Conservation (phyloP, 208 protist species). For the Herpetomonas muscarum region DNA sequence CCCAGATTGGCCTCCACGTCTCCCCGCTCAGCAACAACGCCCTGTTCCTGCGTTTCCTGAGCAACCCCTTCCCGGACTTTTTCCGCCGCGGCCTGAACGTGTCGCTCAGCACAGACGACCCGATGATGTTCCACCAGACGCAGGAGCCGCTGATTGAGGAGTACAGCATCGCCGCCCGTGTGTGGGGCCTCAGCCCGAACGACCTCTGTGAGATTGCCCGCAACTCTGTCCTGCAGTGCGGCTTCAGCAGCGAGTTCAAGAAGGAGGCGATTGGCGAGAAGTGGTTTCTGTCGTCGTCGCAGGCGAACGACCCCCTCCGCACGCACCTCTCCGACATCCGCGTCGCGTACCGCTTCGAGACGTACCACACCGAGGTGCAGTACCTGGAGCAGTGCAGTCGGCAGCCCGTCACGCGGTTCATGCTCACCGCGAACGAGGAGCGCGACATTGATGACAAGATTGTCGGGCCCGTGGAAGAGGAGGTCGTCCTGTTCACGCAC, state of each 20-base stretch:
- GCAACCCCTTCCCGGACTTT: slow-evolving; percentile 96
- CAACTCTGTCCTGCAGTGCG: slow-evolving; percentile 89
- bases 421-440: slow-evolving; percentile 80
- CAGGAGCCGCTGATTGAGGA: slow-evolving; percentile 92
- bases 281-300: slow-evolving; percentile 86
- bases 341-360: slow-evolving; percentile 91
- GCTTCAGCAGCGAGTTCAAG: slow-evolving; percentile 89
- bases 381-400: slow-evolving; percentile 70
- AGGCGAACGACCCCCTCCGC: slow-evolving; percentile 84
- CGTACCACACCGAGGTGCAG: slow-evolving; percentile 90
- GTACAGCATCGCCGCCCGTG: slow-evolving; percentile 91
- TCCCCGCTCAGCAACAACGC: slow-evolving; percentile 99
- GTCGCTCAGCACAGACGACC: slow-evolving; percentile 96
- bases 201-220: slow-evolving; percentile 92
- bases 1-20: slow-evolving; percentile 97
- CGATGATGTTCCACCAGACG: slow-evolving; percentile 98
- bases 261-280: slow-evolving; percentile 81
- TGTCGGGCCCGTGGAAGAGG: slow-evolving; percentile 39
- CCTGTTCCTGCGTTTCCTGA: slow-evolving; percentile 97
- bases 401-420: slow-evolving; percentile 60
- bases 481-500: slow-evolving; percentile 79
- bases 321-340: slow-evolving; percentile 91
- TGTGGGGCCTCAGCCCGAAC: slow-evolving; percentile 88
- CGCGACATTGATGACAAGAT: slow-evolving; percentile 73
- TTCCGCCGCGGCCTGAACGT: slow-evolving; percentile 97